Percentiles rank a stretch among this genome's conserved stretches.
phyloP scores from a whole-genome alignment of 2,329 filamentous ascomycete species.

The Penicillium sp. region DNA sequence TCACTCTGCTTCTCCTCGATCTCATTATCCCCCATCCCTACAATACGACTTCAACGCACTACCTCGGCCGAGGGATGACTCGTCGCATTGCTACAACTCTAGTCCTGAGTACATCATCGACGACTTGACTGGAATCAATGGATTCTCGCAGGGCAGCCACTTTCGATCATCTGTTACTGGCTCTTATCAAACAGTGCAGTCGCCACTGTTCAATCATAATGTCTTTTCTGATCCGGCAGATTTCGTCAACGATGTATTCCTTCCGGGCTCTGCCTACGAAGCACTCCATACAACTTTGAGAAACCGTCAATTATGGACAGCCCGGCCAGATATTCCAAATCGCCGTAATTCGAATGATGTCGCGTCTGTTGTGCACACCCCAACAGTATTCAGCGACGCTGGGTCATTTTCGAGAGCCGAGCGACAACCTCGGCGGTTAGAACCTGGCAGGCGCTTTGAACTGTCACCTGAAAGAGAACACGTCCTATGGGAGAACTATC shows the following conservation, averaged over 20 bases:
- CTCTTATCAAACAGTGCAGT: slow-evolving; percentile 22
- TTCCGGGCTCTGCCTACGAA: slow-evolving; percentile 52
- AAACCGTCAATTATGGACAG: slow-evolving; percentile 50
- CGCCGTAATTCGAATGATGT: slow-evolving; percentile 25
- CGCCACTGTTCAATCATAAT: slow-evolving; percentile 26
- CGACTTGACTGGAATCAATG: slow-evolving; percentile 21
- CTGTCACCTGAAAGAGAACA: slow-evolving; percentile 34
- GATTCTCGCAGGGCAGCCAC: slow-evolving; percentile 11
- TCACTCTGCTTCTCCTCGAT: neutral
- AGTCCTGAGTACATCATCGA: slow-evolving; percentile 26
- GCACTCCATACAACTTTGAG: slow-evolving; percentile 50
- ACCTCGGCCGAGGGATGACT: slow-evolving; percentile 8
- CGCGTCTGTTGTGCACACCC: slow-evolving; percentile 10
- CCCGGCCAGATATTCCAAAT: slow-evolving; percentile 44
- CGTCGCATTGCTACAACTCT: slow-evolving; percentile 25
- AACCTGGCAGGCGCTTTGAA: slow-evolving; percentile 24
- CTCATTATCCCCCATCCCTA: neutral
- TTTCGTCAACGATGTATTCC: slow-evolving; percentile 52
- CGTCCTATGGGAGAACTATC: slow-evolving; percentile 34
- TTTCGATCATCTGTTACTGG: slow-evolving; percentile 14
- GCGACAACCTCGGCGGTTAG: slow-evolving; percentile 13
- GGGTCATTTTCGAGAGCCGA: slow-evolving; percentile 2
- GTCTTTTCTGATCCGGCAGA: slow-evolving; percentile 28
- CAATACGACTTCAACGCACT: slow-evolving; percentile 8
- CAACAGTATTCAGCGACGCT: slow-evolving; percentile 12